Conservation (phyloP, 352 stramenopile genomes). For the Phytophthora litchii region DNA sequence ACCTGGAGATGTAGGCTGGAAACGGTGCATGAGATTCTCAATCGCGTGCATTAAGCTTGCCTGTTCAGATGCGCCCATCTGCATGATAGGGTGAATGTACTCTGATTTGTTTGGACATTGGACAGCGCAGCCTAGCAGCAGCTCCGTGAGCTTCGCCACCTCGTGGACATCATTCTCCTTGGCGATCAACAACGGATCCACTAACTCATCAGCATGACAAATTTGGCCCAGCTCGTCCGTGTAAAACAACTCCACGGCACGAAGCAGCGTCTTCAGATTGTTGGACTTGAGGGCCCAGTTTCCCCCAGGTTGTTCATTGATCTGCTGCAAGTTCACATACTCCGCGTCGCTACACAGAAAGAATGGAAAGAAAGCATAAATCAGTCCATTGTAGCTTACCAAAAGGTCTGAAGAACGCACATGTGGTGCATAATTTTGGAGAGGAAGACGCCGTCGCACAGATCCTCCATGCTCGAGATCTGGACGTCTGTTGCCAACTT, state of each 20-base stretch:
- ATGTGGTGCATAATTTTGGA: slow-evolving; percentile 87
- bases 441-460: slow-evolving; percentile 85
- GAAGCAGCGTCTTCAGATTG: slow-evolving; percentile 83
- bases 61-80: slow-evolving; percentile 79
- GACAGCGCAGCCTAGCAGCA: slow-evolving; percentile 80
- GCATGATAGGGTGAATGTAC: slow-evolving; percentile 88
- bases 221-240: slow-evolving; percentile 80
- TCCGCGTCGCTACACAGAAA: slow-evolving; percentile 61
- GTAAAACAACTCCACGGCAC: slow-evolving; percentile 82
- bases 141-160: slow-evolving; percentile 69
- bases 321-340: slow-evolving; percentile 80
- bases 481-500: slow-evolving; percentile 50
- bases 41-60: slow-evolving; percentile 87
- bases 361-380: slow-evolving; percentile 2
- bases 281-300: slow-evolving; percentile 84
- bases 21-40: slow-evolving; percentile 83
- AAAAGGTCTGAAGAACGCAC: slow-evolving; percentile 42
- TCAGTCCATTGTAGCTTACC: slow-evolving; percentile 10
- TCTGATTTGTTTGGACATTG: slow-evolving; percentile 81
- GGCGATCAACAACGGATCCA: slow-evolving; percentile 71
- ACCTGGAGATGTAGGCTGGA: slow-evolving; percentile 63
- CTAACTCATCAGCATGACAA: slow-evolving; percentile 70
- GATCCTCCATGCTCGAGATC: slow-evolving; percentile 54
- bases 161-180: slow-evolving; percentile 75
- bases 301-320: slow-evolving; percentile 56